Base-by-base conservation (phyloP, 768 basidiomycete species). In the Hygrophorus russula region DNA sequence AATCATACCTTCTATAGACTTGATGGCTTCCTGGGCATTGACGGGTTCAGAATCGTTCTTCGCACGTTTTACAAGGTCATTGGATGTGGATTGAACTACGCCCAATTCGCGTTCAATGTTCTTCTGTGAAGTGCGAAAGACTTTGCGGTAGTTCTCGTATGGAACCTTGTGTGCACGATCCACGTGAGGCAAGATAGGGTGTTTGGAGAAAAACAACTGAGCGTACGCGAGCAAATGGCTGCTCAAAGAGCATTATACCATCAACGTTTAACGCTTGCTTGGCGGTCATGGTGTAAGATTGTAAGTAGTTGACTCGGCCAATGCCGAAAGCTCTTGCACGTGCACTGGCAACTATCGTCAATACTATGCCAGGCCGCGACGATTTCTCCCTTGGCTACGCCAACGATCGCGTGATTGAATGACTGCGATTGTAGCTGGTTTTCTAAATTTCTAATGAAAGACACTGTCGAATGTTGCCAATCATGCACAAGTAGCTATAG, bases 101-200 rank as follows among this genome's bases (percentile, higher is more conserved):
- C 69, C 71, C 33, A 86, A 59, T 53, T 92, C 89, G 45, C 82
- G 78, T 60, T 93, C 90, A 43, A 90, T 78, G 48, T 79, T 71
- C 62, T 78, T 79, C 58, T 90, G 87, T 0, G 82, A 79, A 13
- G 80, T 73, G 28, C 89, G 78, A 56, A 93, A 92, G n/a, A 82
- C 71, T 62, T 84, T 87, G 53, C 86, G 80, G 55, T 89, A 86
- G 52, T 84, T 84, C 65, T 93, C 90, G 61, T 82, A 87, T 9
- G 90, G 90, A 10, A 90, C 86, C 90, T 93, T 50, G 31, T 24
- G 37, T 33, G 37, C 18, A 42, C 34, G 27, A 14, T 24, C 11
- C 12, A 18, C 18, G 33, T 15, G 30, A 13, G n/a, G 17, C 14
- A 17, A 39, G 37, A 30, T 17, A 15, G 19, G 41, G 37, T 19